Conservation (phyloP, 345 rosid genomes). For the Pelargonium nanum region DNA sequence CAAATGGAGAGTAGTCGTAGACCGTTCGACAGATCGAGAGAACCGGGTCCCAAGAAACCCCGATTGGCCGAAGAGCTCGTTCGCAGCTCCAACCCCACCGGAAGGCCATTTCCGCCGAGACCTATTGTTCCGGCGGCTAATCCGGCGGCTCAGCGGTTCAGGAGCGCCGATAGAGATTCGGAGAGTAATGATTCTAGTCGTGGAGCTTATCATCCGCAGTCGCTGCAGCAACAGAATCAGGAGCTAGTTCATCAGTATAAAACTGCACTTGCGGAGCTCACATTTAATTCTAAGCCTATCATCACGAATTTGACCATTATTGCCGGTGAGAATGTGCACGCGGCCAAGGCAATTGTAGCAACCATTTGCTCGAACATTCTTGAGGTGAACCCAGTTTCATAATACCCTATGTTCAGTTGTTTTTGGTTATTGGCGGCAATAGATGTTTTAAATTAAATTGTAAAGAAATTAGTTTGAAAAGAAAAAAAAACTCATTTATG, state of each 20-base stretch:
- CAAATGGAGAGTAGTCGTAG: constrained; percentile 48
- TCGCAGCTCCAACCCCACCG: constrained; percentile 19
- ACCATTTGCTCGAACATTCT: constrained; percentile 76
- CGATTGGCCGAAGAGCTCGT: constrained; percentile 43
- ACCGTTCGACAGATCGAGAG: constrained; percentile 80
- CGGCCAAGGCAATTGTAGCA: constrained; percentile 71
- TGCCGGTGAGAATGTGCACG: constrained; percentile 84
- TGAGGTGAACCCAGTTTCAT: constrained; percentile 58
- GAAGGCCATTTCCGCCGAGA: constrained; percentile 40
- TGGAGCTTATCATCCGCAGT: constrained; percentile 18
- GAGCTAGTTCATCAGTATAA: constrained; percentile 89
- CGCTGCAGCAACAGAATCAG: constrained; percentile 52
- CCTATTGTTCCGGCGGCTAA: constrained; percentile 23
- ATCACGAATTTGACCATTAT: constrained; percentile 91
- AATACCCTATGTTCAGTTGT: background rate
- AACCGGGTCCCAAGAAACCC: constrained; percentile 55
- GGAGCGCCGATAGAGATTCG: constrained; percentile 28
- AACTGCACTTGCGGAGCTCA: constrained; percentile 82
- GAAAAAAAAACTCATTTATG: too few species aligned
- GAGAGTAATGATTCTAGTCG: constrained; percentile 27
- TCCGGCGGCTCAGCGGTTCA: constrained; percentile 15
- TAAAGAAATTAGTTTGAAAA: background rate
- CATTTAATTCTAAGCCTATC: constrained; percentile 94
- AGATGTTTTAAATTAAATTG: constrained; percentile 22
- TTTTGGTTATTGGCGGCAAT: constrained; percentile 4